Evolutionary conservation across 352 stramenopile genomes (phyloP).

Genomic region (Globisporangium paroecandrum): DNA sequence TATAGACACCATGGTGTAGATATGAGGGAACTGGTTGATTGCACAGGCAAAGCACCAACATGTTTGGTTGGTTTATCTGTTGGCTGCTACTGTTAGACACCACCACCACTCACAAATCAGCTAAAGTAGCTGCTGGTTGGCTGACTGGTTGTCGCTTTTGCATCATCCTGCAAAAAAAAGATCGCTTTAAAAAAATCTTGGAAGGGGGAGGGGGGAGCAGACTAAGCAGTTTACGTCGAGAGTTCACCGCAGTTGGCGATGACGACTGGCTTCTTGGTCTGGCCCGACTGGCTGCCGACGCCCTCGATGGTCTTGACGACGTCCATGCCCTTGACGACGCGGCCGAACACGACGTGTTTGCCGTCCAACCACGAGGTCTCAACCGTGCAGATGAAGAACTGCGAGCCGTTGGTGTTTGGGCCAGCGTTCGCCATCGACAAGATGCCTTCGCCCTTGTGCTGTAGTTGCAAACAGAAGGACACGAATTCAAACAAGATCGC

Average conservation of each 20-base stretch:
- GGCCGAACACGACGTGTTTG: conserved; percentile 95
- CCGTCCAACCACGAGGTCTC: conserved; percentile 89
- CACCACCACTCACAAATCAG: background rate
- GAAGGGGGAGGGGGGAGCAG: no score
- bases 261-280: conserved; percentile 88
- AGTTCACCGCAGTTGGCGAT: conserved; percentile 96
- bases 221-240: background rate
- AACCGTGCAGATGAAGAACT: conserved; percentile 97
- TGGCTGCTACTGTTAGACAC: conserved; percentile 6
- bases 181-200: background rate
- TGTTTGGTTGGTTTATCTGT: conserved; percentile 6
- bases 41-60: background rate
- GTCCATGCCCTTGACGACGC: conserved; percentile 95
- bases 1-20: background rate
- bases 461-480: conserved; percentile 15
- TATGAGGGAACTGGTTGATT: background rate
- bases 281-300: conserved; percentile 92
- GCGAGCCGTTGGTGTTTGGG: conserved; percentile 95
- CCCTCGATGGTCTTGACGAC: conserved; percentile 97
- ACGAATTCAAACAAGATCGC: background rate
- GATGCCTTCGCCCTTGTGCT: conserved; percentile 90
- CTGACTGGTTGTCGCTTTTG: background rate
- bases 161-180: conserved; percentile 4
- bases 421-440: conserved; percentile 97
- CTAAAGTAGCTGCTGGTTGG: background rate